phyloP scores from a whole-genome alignment of 2,329 filamentous ascomycete genomes.

The Ceratocystis eucalypticola region DNA sequence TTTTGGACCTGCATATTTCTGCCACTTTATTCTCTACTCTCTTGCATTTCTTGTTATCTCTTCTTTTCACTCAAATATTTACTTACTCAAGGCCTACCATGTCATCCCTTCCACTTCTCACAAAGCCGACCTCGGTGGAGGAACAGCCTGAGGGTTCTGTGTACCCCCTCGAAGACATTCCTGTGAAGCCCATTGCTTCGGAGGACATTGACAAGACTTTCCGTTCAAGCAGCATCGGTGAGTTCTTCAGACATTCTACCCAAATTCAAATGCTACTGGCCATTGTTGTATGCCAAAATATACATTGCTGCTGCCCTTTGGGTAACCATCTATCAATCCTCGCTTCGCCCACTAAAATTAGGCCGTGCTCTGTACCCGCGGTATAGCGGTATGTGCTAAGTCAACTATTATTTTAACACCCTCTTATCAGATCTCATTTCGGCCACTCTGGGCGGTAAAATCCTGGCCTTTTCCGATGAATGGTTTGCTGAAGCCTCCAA shows the following conservation, averaged over 20 bases:
- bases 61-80: background rate
- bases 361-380: background rate
- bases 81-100: background rate
- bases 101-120: conserved; percentile 9
- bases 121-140: conserved; percentile 15
- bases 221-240: conserved; percentile 48
- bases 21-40: background rate
- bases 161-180: conserved; percentile 44
- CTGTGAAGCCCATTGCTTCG: conserved; percentile 35
- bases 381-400: background rate
- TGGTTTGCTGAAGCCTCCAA: conserved; percentile 56
- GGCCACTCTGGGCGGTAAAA: conserved; percentile 45
- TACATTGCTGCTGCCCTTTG: background rate
- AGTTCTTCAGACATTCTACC: background rate
- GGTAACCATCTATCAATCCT: background rate
- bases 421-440: conserved; percentile 43
- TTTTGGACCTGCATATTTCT: background rate
- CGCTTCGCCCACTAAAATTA: background rate
- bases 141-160: conserved; percentile 24
- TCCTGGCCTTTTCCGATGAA: conserved; percentile 53
- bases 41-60: background rate
- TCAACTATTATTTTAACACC: conserved; percentile 8
- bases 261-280: background rate
- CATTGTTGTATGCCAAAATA: background rate
- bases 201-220: conserved; percentile 49